Evolutionary conservation across 78 protist genomes (phyloP).

Genomic region (Pigoraptor vietnamica): DNA sequence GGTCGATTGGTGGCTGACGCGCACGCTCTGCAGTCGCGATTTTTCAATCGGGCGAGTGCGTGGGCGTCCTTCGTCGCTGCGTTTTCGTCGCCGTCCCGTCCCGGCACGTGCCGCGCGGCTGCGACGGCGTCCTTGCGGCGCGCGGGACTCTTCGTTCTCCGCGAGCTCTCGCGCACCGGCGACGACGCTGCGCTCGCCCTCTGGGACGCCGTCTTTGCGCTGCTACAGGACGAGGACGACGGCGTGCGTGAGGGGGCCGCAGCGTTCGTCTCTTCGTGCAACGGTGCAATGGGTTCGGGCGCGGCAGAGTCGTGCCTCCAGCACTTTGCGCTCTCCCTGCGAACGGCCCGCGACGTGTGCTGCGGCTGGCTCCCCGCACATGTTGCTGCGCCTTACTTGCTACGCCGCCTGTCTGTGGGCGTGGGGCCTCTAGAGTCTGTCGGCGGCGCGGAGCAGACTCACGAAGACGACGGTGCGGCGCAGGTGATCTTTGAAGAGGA

Average conservation of each 20-base stretch:
- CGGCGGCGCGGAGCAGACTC: no score
- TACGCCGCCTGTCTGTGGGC: not conserved
- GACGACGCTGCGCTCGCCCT: not conserved
- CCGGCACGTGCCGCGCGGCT: not conserved
- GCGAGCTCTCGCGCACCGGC: not conserved
- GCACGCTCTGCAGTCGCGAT: not conserved
- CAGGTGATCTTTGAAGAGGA: not conserved
- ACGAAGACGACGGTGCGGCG: no score
- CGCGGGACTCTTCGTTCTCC: not conserved
- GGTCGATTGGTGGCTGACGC: not conserved
- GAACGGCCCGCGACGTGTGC: not conserved
- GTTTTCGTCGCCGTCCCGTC: not conserved
- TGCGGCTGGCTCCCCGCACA: not conserved
- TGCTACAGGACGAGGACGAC: not conserved
- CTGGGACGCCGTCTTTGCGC: not conserved
- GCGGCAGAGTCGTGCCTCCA: no score
- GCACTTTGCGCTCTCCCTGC: not conserved
- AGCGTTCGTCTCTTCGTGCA: not conserved
- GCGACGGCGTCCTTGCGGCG: not conserved
- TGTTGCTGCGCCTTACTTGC: not conserved
- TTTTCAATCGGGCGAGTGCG: not conserved
- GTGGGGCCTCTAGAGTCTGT: no score
- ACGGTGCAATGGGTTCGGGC: no score
- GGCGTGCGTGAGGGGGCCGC: not conserved
- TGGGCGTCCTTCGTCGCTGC: not conserved